Evolutionary conservation across 345 rosid genomes (phyloP), one percentile per base, ranked within the genome.

Genomic region (Populus simonii): DNA sequence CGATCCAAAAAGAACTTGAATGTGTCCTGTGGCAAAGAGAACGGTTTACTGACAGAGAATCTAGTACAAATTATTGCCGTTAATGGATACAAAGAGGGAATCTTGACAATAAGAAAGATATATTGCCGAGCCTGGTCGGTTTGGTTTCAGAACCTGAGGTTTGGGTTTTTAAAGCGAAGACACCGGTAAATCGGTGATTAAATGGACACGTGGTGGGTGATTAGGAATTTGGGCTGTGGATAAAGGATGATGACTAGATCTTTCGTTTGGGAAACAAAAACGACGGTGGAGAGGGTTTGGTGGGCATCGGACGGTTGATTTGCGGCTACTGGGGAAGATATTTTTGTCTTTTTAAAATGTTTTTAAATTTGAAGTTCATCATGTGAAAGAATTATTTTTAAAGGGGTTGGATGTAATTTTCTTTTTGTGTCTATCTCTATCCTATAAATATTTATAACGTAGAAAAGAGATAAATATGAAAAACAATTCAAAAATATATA

Each of bases 121-220:
- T 7, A 22, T 15, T 7, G 8, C 68, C 73, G 41, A 66, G 29
- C 77, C 72, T 66, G 11, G 17, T 38, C 61, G 69, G 27, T 68
- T 16, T 20, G 72, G 68, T 29, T 8, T 39, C 70, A 53, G 74
- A 74, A 16, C 73, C 74, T 55, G 27, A 70, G 74, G 71, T 22
- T 18, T 29, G 43, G 62, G 63, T 33, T 63, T 1, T 55, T 22
- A 55, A 55, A 55, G 61, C 9, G 25, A 23, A 22, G 23, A 22
- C 61, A 0, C 61, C 25, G 3, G 61, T 2, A 47, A 62, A 29
- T 47, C 70, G 20, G 75, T 23, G 55, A 23, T 45, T 29, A 12
- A 17, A 17, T 3, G 13, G 33, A 31, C 62, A 73, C 73, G 73
- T 73, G 77, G 22, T 23, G 29, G 65, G 15, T 7, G 4, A 16